These are phyloP conservation scores for Iodosphaeria phyllophila DNA, from an alignment of 2,329 filamentous ascomycete species.

Conservation along the genomic window DNA sequence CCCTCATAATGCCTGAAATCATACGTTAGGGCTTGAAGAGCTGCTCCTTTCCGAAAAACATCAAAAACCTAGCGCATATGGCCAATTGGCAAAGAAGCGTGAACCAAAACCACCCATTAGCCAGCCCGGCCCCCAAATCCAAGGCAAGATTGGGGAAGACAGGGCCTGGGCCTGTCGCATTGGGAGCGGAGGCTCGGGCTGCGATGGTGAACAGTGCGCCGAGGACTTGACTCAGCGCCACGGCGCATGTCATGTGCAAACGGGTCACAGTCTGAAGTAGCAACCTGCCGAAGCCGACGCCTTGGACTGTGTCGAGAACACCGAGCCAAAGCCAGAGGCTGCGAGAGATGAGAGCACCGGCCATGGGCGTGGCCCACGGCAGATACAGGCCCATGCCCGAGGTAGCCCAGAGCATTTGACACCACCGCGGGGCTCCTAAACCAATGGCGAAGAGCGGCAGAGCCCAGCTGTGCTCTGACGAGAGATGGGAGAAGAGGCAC, in stretches of 20 bases:
- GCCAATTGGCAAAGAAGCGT: slow-evolving; percentile 35
- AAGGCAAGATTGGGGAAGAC: slow-evolving; percentile 43
- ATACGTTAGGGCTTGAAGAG: slow-evolving; percentile 33
- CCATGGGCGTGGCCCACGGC: slow-evolving; percentile 37
- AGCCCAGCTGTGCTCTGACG: slow-evolving; percentile 44
- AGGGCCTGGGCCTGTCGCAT: slow-evolving; percentile 38
- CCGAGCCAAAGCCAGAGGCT: slow-evolving; percentile 49
- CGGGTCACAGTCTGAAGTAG: slow-evolving; percentile 45
- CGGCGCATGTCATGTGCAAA: slow-evolving; percentile 43
- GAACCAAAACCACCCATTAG: slow-evolving; percentile 40
- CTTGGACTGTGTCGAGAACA: slow-evolving; percentile 44
- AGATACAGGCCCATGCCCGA: slow-evolving; percentile 40
- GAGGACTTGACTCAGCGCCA: slow-evolving; percentile 41
- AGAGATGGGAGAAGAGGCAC: slow-evolving; percentile 31
- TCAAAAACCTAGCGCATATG: slow-evolving; percentile 37
- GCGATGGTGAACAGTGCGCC: slow-evolving; percentile 43
- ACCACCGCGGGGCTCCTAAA: slow-evolving; percentile 46
- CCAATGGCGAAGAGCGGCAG: slow-evolving; percentile 49
- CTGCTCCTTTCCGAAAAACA: slow-evolving; percentile 39
- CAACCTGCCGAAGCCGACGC: slow-evolving; percentile 50
- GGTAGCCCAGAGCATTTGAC: slow-evolving; percentile 47
- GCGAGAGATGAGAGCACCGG: slow-evolving; percentile 35
- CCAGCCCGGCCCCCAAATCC: slow-evolving; percentile 23
- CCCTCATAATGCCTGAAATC: too few species aligned
- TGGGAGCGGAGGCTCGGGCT: slow-evolving; percentile 38